These are phyloP conservation scores for Tuber brumale DNA, from an alignment of 495 filamentous ascomycete genomes.

Conservation along the genomic window DNA sequence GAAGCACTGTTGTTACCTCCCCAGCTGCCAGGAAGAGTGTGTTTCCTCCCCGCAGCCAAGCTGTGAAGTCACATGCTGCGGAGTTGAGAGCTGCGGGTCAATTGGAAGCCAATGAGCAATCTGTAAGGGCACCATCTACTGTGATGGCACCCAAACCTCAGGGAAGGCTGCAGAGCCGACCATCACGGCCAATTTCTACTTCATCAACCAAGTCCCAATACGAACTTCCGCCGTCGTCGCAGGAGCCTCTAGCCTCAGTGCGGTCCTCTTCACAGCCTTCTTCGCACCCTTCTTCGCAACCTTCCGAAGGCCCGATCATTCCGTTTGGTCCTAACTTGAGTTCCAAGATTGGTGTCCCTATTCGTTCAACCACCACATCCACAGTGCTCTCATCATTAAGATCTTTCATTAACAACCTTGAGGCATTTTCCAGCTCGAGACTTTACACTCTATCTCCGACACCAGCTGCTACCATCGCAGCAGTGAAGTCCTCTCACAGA, in stretches of 20 bases:
- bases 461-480: slow-evolving; percentile 29
- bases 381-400: slow-evolving; percentile 32
- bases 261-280: not conserved
- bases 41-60: slow-evolving; percentile 23
- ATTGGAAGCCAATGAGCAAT: slow-evolving; percentile 41
- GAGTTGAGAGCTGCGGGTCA: slow-evolving; percentile 51
- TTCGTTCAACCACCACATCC: slow-evolving; percentile 33
- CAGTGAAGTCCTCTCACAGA: slow-evolving; percentile 28
- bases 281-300: not conserved
- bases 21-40: slow-evolving; percentile 22
- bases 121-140: slow-evolving; percentile 20
- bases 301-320: slow-evolving; percentile 18
- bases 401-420: slow-evolving; percentile 34
- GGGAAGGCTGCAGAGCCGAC: slow-evolving; percentile 13
- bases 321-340: slow-evolving; percentile 30
- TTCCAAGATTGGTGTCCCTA: slow-evolving; percentile 34
- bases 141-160: slow-evolving; percentile 23
- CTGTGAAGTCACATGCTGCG: slow-evolving; percentile 45
- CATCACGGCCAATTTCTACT: not conserved
- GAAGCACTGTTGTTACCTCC: slow-evolving; percentile 21
- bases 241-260: not conserved
- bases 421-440: slow-evolving; percentile 25
- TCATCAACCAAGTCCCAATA: not conserved
- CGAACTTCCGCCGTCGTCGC: not conserved
- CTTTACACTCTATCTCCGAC: slow-evolving; percentile 26